Conservation (phyloP, 305 asterid species). For the Solanum aculeatissimum region DNA sequence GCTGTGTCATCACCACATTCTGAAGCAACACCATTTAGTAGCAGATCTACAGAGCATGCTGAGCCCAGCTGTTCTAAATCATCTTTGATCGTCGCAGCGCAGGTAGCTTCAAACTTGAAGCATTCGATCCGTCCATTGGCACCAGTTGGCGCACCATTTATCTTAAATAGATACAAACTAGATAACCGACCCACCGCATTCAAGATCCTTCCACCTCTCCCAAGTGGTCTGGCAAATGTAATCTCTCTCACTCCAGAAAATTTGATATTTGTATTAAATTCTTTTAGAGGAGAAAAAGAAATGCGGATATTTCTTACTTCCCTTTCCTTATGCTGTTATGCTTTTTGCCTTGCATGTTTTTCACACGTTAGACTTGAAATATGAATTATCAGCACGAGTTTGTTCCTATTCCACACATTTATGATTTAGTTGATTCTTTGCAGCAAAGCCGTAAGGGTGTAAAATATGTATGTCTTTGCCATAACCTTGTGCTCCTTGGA, state of each 20-base stretch:
- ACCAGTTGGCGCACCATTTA: constrained; percentile 41
- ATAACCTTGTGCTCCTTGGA: background rate
- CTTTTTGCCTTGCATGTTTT: background rate
- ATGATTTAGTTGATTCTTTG: background rate
- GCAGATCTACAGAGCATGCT: constrained; percentile 25
- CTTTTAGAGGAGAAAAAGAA: background rate
- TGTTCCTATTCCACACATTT: background rate
- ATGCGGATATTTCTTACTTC: background rate
- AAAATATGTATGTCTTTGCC: background rate
- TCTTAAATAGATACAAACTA: constrained; percentile 68
- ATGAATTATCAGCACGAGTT: background rate
- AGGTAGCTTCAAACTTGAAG: constrained; percentile 30
- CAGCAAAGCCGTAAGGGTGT: background rate
- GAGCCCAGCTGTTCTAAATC: constrained; percentile 24
- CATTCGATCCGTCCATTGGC: constrained; percentile 48
- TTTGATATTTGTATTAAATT: background rate
- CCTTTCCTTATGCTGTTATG: background rate
- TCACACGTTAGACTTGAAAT: background rate
- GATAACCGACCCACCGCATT: constrained; percentile 93
- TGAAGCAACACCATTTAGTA: constrained; percentile 13
- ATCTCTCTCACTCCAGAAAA: constrained; percentile 1
- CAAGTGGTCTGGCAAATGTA: constrained; percentile 73
- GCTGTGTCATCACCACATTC: constrained; percentile 28
- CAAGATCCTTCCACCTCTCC: constrained; percentile 70
- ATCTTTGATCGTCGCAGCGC: constrained; percentile 17